Conservation (phyloP, 495 filamentous ascomycete genomes). For the Tuber umbilicatum region DNA sequence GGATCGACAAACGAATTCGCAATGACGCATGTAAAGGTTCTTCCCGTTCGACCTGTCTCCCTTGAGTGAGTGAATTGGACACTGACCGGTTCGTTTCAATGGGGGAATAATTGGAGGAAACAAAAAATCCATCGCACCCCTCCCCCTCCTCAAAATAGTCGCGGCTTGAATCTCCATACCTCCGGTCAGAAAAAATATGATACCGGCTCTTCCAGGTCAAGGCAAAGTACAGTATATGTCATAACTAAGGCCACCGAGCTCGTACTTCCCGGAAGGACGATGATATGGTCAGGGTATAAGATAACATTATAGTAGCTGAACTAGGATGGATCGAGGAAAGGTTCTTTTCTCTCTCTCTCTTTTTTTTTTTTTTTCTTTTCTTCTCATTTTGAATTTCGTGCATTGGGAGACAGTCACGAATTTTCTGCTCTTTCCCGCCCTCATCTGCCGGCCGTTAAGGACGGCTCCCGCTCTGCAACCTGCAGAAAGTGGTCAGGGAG, state of each 20-base stretch:
- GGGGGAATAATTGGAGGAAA: background rate
- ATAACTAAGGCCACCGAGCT: background rate
- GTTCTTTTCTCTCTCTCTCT: background rate
- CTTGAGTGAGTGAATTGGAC: background rate
- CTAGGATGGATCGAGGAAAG: background rate
- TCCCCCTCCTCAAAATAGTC: background rate
- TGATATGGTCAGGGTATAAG: background rate
- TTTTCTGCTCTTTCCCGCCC: background rate
- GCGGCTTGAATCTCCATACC: background rate
- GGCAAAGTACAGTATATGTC: background rate
- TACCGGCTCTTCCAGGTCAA: background rate
- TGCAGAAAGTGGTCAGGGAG: background rate
- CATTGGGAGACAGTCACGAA: background rate
- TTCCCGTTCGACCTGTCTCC: background rate
- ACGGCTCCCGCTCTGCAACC: background rate
- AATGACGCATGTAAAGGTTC: slow-evolving; percentile 19
- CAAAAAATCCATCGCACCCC: background rate
- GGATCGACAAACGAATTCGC: slow-evolving; percentile 1
- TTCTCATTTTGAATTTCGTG: background rate
- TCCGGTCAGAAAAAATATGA: background rate
- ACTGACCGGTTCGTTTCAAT: background rate
- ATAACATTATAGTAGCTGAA: background rate
- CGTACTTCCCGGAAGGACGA: background rate
- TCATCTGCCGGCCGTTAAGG: slow-evolving; percentile 1
- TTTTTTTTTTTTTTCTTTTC: background rate